Base-by-base conservation (phyloP, 352 stramenopile species). In the Globisporangium middletonii region DNA sequence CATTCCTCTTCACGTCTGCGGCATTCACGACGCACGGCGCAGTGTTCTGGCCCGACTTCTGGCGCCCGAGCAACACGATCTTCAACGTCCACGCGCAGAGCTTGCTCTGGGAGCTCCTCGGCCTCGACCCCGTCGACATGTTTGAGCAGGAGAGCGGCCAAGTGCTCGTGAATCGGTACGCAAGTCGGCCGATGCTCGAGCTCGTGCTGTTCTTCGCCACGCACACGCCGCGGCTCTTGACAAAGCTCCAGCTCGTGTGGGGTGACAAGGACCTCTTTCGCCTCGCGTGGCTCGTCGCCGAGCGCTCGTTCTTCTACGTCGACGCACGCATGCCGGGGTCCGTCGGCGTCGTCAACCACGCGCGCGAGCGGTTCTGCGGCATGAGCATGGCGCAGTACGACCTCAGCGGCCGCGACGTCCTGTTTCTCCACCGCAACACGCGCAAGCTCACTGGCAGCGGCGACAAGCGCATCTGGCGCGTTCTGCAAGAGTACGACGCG, bases 41-140 rank as follows among this genome's bases (percentile, higher is more conserved):
- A 2, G 60, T 93, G 5, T 93, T 93, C 64, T 93, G 83, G 83
- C 83, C 83, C 4, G 83, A 93, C 47, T 93, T 84, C 57, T 93
- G 83, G 83, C 67, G 69, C 5, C 61, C 76, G 0, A 67, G 69
- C 38, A 75, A 85, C 35, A 89, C 81, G 9, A 88, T 91, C 27
- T 93, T 93, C 62, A 86, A 89, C 56, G 76, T 93, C 45, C 77
- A 89, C 37, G 54, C 56, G 19, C 68, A 60, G 3, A 89, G 69
- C 35, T 69, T 93, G 33, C 64, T 91, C 1, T 92, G 83, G 83
- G 65, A 86, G 13, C 55, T 88, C 11, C 71, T 91, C 8, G 74
- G 71, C 8, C 50, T 92, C 18, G 26, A 70, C 2, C 69, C 63
- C 18, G 75, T 87, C 28, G 69, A 88, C 59, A 78, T 73, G 67